These are phyloP conservation scores for Sporopachydermia quercuum DNA, from an alignment of 805 yeast genomes.

Conservation along the genomic window DNA sequence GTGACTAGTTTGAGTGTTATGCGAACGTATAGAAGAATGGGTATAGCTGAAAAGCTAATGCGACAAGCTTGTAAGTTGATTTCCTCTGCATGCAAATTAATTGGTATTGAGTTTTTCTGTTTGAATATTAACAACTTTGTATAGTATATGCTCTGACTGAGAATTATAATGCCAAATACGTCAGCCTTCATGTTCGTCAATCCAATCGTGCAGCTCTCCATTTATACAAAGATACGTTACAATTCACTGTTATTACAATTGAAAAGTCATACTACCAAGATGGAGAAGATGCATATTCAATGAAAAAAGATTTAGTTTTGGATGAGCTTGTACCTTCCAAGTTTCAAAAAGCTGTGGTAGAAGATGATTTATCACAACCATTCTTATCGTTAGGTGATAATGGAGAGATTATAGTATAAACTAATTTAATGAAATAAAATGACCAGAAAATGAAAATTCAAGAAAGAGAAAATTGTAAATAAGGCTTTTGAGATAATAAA, in stretches of 20 bases:
- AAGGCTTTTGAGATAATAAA: too few species aligned
- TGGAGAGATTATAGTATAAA: too few species aligned
- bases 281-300: slow-evolving; percentile 94
- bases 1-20: slow-evolving; percentile 87
- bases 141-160: slow-evolving; percentile 63
- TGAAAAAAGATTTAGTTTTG: slow-evolving; percentile 56
- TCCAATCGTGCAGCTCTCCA: slow-evolving; percentile 90
- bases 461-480: too few species aligned
- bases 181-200: slow-evolving; percentile 84
- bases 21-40: slow-evolving; percentile 92
- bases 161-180: slow-evolving; percentile 66
- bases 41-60: slow-evolving; percentile 86
- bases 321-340: slow-evolving; percentile 48
- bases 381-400: too few species aligned
- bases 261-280: slow-evolving; percentile 90
- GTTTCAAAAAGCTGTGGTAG: slow-evolving; percentile 31
- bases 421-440: too few species aligned
- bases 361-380: slow-evolving; percentile 55
- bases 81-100: background rate
- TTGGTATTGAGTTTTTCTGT: background rate
- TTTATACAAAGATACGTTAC: slow-evolving; percentile 71
- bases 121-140: background rate
- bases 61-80: slow-evolving; percentile 43
- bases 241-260: slow-evolving; percentile 67
- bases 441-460: too few species aligned